A percentile compares a stretch with the other conserved stretches of the same genome.
These are phyloP conservation scores for Candida anglica DNA, from an alignment of 805 yeast species.

Conservation along the genomic window DNA sequence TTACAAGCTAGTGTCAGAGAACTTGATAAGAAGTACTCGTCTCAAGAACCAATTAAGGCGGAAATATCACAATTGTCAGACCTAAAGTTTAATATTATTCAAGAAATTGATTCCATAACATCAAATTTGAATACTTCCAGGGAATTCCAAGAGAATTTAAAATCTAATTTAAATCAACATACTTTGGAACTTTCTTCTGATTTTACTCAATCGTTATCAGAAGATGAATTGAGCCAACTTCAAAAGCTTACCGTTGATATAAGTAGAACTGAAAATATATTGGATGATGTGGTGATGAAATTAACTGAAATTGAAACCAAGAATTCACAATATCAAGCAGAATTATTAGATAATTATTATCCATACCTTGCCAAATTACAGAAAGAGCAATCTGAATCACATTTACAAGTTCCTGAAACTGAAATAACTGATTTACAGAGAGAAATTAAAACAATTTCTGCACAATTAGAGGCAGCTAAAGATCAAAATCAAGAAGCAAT, in stretches of 20 bases:
- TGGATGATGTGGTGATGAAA: slow-evolving; percentile 36
- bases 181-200: slow-evolving; percentile 47
- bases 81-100: slow-evolving; percentile 40
- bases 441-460: slow-evolving; percentile 19
- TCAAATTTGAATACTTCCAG: slow-evolving; percentile 32
- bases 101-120: slow-evolving; percentile 34
- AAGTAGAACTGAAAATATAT: slow-evolving; percentile 31
- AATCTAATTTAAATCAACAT: slow-evolving; percentile 40
- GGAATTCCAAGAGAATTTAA: slow-evolving; percentile 27
- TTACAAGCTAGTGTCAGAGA: slow-evolving; percentile 29
- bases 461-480: slow-evolving; percentile 25
- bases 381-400: slow-evolving; percentile 6
- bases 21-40: slow-evolving; percentile 40
- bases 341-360: slow-evolving; percentile 51
- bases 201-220: slow-evolving; percentile 51
- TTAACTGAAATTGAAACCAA: slow-evolving; percentile 45
- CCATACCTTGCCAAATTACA: slow-evolving; percentile 39
- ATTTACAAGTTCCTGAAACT: slow-evolving; percentile 8
- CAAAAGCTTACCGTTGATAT: slow-evolving; percentile 30
- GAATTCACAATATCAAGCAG: slow-evolving; percentile 47
- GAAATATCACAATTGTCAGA: slow-evolving; percentile 38
- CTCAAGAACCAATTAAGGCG: slow-evolving; percentile 41
- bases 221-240: slow-evolving; percentile 45
- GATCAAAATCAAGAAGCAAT: slow-evolving; percentile 22
- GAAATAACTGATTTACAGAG: slow-evolving; percentile 12